Evolutionary conservation across 441 rosid genomes (phyloP), one percentile per base, ranked within the genome.

Genomic region (Gossypium trilobum): DNA sequence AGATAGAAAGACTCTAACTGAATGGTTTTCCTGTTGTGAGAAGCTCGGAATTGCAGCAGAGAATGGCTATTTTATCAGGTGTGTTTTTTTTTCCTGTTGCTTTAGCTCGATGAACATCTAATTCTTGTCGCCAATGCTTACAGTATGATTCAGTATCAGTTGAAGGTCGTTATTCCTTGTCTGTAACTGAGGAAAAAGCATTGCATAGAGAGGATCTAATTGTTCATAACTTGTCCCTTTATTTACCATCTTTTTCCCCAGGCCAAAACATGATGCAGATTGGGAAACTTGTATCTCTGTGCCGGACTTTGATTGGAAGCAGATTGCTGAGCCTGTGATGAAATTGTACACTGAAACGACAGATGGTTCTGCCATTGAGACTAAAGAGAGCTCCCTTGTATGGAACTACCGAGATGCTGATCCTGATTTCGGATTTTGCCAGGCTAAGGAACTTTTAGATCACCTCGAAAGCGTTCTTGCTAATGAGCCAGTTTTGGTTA

Each of bases 241-340:
- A 27, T 22, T 25, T 55, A 13, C 72, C 62, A 33, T 55, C 60
- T 33, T 68, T 42, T 29, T 70, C 25, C 76, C 11, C 86, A 92
- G 98, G 84, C 75, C 82, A 72, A 87, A 84, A 65, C 78, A 74
- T 48, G 85, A 81, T 65, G 77, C 81, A 62, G 90, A 86, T 5
- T 93, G 97, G 97, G 98, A 88, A 76, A 88, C 88, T 13, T 75
- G 88, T 25, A 74, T 85, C 11, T 54, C 88, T 0, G 93, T 85
- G 67, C 76, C 91, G 2, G 88, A 84, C 71, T 85, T 89, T 72
- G 89, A 83, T 46, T 93, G 98, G 98, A 93, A 89, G 77, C 90
- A 89, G 82, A 88, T 90, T 44, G 98, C 91, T 1, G 96, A 93
- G 83, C 97, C 98, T 0, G 94, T 93, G 66, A 93, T 91, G 98